Percentiles rank a stretch among this genome's conserved stretches.
Evolutionary conservation across 202 grass and related monocot genomes (phyloP).

Genomic region (Panicum virgatum): DNA sequence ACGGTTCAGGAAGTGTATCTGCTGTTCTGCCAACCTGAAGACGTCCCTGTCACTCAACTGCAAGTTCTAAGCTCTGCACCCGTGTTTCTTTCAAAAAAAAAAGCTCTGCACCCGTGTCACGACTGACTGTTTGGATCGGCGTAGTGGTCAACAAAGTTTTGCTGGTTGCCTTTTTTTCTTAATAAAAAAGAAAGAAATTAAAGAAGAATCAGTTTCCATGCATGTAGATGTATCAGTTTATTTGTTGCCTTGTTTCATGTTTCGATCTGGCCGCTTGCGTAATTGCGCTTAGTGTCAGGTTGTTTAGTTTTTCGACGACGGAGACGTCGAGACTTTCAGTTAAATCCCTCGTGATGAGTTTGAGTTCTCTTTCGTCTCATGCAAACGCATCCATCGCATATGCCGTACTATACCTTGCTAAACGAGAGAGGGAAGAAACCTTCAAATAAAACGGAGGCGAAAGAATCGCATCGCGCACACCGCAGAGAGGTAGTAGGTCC

Average conservation of each 20-base stretch:
- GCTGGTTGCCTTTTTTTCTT: background rate
- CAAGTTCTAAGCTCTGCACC: background rate
- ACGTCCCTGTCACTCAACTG: background rate
- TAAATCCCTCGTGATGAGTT: background rate
- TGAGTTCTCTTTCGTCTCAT: background rate
- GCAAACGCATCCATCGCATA: background rate
- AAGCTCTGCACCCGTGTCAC: background rate
- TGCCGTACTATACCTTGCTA: background rate
- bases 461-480: background rate
- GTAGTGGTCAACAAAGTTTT: background rate
- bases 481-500: background rate
- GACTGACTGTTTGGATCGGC: background rate
- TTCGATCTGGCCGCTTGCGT: background rate
- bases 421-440: background rate
- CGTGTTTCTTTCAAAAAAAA: no score
- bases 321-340: background rate
- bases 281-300: background rate
- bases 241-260: background rate
- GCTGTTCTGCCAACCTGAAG: conserved; percentile 1
- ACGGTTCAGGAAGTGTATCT: background rate
- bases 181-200: no score
- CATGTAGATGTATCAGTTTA: background rate
- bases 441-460: conserved; percentile 23
- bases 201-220: background rate
- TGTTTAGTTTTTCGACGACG: background rate